Evolutionary conservation across 2,329 filamentous ascomycete genomes (phyloP).

Genomic region (Cercospora sp.): DNA sequence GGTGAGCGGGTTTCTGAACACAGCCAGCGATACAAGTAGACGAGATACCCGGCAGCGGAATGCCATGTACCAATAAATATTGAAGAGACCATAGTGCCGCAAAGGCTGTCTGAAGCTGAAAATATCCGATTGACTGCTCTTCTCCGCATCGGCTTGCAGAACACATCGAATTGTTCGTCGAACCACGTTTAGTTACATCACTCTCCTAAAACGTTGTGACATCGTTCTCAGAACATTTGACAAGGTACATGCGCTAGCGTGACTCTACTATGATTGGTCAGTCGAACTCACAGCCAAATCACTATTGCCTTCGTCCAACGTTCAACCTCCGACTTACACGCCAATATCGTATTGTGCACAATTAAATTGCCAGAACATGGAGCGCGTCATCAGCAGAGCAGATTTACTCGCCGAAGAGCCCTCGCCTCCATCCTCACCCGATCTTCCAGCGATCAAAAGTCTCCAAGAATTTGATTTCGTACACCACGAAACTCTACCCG

Average conservation of each 20-base stretch:
- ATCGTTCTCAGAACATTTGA: neutral
- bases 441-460: constrained; percentile 7
- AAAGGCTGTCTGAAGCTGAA: neutral
- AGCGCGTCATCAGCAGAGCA: constrained; percentile 26
- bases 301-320: neutral
- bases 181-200: neutral
- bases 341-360: neutral
- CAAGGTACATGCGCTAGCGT: neutral
- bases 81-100: neutral
- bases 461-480: constrained; percentile 26
- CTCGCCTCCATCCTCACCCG: constrained; percentile 19
- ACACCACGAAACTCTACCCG: constrained; percentile 7
- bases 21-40: neutral
- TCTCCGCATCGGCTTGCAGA: neutral
- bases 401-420: constrained; percentile 23
- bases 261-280: neutral
- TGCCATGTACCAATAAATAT: constrained; percentile 4
- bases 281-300: neutral
- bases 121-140: neutral
- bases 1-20: neutral
- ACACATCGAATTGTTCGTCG: neutral
- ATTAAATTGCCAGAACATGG: constrained; percentile 13
- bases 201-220: neutral
- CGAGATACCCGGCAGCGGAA: constrained; percentile 8
- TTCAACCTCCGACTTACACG: neutral